Conservation (phyloP, 2,329 filamentous ascomycete genomes). For the Sporothrix luriei region DNA sequence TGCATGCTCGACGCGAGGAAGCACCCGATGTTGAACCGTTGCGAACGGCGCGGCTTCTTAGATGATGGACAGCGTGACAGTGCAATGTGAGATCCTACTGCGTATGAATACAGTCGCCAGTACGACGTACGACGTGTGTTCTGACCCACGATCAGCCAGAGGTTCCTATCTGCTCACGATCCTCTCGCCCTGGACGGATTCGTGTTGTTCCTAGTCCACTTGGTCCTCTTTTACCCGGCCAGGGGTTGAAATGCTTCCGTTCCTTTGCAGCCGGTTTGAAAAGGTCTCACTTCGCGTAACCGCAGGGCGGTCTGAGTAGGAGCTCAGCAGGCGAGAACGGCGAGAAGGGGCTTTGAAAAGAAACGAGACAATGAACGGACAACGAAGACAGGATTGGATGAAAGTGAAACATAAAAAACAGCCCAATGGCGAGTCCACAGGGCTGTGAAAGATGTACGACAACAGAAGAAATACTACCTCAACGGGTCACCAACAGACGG, state of each 20-base stretch:
- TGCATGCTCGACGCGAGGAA: background rate
- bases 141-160: too few relatives aligned
- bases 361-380: background rate
- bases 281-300: slow-evolving; percentile 19
- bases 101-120: too few relatives aligned
- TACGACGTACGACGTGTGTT: too few relatives aligned
- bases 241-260: background rate
- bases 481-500: too few relatives aligned
- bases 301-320: background rate
- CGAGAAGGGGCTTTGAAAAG: background rate
- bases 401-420: background rate
- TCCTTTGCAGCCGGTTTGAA: background rate
- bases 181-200: slow-evolving; percentile 7
- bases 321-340: background rate
- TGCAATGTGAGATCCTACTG: too few relatives aligned
- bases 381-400: background rate
- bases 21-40: background rate
- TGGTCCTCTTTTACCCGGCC: background rate
- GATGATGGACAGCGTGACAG: background rate
- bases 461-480: too few relatives aligned
- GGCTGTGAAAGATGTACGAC: too few relatives aligned
- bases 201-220: background rate
- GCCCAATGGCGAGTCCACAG: background rate
- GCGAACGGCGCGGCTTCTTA: background rate
- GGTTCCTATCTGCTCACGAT: background rate